Conservation (phyloP, 306 rosid species). For the Sophora flavescens region DNA sequence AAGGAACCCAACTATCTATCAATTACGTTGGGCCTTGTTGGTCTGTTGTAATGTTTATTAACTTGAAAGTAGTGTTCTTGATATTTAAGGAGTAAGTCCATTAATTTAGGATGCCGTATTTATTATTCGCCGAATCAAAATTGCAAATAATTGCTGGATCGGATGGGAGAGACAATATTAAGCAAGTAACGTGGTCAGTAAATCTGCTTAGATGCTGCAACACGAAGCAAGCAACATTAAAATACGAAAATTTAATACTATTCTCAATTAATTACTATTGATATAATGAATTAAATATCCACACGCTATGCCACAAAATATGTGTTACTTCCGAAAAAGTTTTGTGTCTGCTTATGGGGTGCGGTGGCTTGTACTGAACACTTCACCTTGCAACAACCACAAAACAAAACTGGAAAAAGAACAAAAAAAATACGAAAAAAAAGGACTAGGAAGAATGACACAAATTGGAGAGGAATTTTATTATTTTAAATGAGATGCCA, state of each 20-base stretch:
- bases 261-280: conserved; percentile 5
- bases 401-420: background rate
- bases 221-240: background rate
- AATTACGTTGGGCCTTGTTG: too few relatives aligned
- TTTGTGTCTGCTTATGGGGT: conserved; percentile 9
- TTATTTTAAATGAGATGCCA: background rate
- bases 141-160: conserved; percentile 35
- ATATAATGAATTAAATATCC: background rate
- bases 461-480: background rate
- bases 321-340: conserved; percentile 30
- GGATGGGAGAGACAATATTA: conserved; percentile 40
- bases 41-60: background rate
- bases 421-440: background rate
- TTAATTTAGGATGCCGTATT: background rate
- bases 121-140: background rate
- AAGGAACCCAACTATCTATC: too few relatives aligned
- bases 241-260: background rate
- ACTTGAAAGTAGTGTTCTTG: too few relatives aligned
- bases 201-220: conserved; percentile 39
- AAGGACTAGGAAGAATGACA: background rate
- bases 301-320: conserved; percentile 39
- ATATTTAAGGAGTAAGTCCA: background rate
- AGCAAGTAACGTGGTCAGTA: conserved; percentile 52
- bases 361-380: background rate
- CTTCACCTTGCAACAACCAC: conserved; percentile 10